Conservation (phyloP, 192 early-diverging fungal genomes). For the Cetraspora pellucida region DNA sequence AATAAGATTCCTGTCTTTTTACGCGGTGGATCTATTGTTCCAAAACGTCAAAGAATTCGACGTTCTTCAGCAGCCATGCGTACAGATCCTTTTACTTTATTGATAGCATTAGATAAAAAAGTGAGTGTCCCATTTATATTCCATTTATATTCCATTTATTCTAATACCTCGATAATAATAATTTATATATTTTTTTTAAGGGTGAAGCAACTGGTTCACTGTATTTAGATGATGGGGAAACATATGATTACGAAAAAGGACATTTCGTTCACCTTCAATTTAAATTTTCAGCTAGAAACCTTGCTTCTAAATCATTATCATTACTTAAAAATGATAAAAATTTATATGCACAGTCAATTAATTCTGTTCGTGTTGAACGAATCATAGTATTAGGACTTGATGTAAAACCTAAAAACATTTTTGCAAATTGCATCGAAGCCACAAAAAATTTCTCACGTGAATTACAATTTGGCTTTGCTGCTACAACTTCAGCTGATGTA, state of each 20-base stretch:
- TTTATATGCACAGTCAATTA: constrained; percentile 17
- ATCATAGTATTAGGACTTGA: constrained; percentile 59
- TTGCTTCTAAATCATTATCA: constrained; percentile 29
- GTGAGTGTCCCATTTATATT: constrained; percentile 36
- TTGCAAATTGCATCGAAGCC: not conserved
- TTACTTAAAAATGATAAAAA: constrained; percentile 23
- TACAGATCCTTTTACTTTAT: constrained; percentile 89
- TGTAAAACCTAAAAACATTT: constrained; percentile 22
- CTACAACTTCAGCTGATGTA: not conserved
- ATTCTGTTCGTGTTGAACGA: constrained; percentile 49
- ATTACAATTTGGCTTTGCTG: not conserved
- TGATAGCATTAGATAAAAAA: constrained; percentile 72
- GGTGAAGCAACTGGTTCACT: constrained; percentile 75
- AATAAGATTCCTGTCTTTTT: constrained; percentile 84
- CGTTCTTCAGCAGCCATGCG: constrained; percentile 78
- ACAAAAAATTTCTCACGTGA: not conserved
- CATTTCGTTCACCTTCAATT: constrained; percentile 67
- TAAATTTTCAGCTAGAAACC: constrained; percentile 44
- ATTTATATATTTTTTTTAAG: constrained; percentile 38
- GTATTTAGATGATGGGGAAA: constrained; percentile 91
- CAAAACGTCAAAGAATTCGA: constrained; percentile 82
- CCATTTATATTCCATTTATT: not conserved
- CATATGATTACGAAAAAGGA: constrained; percentile 69
- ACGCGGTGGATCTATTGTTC: constrained; percentile 89
- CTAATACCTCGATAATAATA: not conserved